Conservation (phyloP, 2,329 filamentous ascomycete genomes). For the Beauveria caledonica region DNA sequence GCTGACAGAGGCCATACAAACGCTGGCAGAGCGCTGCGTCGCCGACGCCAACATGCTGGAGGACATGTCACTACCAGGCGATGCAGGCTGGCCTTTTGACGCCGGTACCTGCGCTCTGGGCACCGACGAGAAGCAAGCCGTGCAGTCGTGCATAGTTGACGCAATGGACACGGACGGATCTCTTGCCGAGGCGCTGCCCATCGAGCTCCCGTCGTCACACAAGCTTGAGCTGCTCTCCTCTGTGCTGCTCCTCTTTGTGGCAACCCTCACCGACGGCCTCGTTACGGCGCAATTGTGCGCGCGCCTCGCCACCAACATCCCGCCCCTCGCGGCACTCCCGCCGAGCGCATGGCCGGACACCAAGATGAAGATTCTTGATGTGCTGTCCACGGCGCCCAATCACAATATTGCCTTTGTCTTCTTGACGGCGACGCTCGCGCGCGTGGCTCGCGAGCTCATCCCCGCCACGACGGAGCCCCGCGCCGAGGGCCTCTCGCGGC, state of each 20-base stretch:
- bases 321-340: conserved; percentile 22
- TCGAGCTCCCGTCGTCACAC: conserved; percentile 54
- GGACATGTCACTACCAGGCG: conserved; percentile 40
- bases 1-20: conserved; percentile 71
- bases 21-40: conserved; percentile 44
- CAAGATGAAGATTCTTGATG: conserved; percentile 57
- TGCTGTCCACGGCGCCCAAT: conserved; percentile 60
- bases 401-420: conserved; percentile 90
- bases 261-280: conserved; percentile 69
- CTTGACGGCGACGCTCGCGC: conserved; percentile 64
- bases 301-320: conserved; percentile 54
- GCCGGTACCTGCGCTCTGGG: conserved; percentile 26
- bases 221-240: conserved; percentile 69
- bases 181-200: conserved; percentile 52
- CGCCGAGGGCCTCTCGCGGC: conserved; percentile 29
- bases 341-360: conserved; percentile 29
- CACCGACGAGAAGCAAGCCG: conserved; percentile 18
- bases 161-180: conserved; percentile 65
- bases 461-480: conserved; percentile 26
- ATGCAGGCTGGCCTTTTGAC: conserved; percentile 55
- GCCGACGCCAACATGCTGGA: conserved; percentile 57
- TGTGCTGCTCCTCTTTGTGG: conserved; percentile 65
- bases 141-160: conserved; percentile 40
- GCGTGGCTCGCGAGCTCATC: conserved; percentile 41
- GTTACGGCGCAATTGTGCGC: conserved; percentile 64